These are phyloP conservation scores for Rhizodiscina lignyota DNA, from an alignment of 495 filamentous ascomycete species.

Conservation along the genomic window DNA sequence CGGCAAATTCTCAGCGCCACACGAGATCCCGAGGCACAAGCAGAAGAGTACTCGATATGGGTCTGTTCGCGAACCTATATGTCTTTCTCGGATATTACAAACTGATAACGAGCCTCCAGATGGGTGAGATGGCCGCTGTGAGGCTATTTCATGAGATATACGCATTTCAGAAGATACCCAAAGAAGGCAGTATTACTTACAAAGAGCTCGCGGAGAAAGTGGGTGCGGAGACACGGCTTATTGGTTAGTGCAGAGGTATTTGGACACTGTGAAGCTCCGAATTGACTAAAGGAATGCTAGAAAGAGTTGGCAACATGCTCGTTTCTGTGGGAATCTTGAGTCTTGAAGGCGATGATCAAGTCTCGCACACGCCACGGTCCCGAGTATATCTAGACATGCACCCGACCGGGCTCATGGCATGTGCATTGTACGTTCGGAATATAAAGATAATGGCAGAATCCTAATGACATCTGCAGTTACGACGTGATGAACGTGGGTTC, in stretches of 20 bases:
- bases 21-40: no score
- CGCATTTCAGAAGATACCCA: not conserved
- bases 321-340: not conserved
- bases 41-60: no score
- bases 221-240: not conserved
- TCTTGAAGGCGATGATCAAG: not conserved
- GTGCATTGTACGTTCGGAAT: no score
- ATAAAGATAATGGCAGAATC: no score
- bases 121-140: not conserved
- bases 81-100: no score
- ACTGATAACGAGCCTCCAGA: no score
- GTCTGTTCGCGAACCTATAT: no score
- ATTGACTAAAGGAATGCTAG: not conserved
- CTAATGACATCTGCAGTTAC: no score
- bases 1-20: no score
- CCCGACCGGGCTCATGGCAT: not conserved
- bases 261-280: not conserved
- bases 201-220: not conserved
- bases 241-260: not conserved
- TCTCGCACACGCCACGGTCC: not conserved
- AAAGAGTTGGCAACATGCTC: not conserved
- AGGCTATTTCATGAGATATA: not conserved
- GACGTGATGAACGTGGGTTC: not conserved
- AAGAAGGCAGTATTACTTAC: not conserved
- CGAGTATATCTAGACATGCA: not conserved